Percentiles rank a stretch among this genome's conserved stretches.
phyloP scores from a whole-genome alignment of 768 basidiomycete species.

The Auricularia sp. region DNA sequence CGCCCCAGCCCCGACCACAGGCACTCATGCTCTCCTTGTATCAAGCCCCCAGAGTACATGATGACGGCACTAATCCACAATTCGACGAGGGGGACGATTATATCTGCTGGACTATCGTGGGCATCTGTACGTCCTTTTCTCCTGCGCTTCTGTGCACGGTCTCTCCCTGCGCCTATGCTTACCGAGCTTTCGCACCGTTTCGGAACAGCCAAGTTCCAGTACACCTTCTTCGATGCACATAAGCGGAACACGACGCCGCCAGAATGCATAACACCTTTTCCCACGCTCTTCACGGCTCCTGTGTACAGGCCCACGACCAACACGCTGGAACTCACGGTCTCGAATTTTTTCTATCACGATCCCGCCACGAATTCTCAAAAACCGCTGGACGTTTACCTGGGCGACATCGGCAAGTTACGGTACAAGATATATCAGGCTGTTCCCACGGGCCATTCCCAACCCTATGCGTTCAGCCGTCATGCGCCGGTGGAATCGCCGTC shows the following conservation, averaged over 20 bases:
- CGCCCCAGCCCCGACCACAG: conserved; percentile 24
- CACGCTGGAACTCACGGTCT: conserved; percentile 73
- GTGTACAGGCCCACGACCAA: conserved; percentile 60
- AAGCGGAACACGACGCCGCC: conserved; percentile 70
- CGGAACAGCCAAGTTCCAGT: conserved; percentile 74
- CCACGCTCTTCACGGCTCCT: conserved; percentile 74
- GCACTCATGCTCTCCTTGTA: conserved; percentile 77
- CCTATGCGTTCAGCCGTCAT: not conserved
- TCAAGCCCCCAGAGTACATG: conserved; percentile 67
- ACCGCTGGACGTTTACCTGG: conserved; percentile 83
- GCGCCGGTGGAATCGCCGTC: not conserved
- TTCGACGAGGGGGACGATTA: conserved; percentile 92
- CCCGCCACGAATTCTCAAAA: conserved; percentile 50
- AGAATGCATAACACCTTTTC: conserved; percentile 79
- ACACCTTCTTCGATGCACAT: conserved; percentile 87
- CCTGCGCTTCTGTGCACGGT: not conserved
- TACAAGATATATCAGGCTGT: conserved; percentile 66
- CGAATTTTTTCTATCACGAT: conserved; percentile 80
- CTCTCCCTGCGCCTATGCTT: no score
- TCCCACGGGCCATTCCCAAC: conserved; percentile 47
- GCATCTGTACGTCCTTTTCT: conserved; percentile 54
- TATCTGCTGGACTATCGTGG: conserved; percentile 91
- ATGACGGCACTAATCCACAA: conserved; percentile 62
- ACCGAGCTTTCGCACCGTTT: no score
- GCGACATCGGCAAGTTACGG: conserved; percentile 78